Evolutionary conservation across 352 stramenopile genomes (phyloP), one percentile per base, ranked within the genome.

Genomic region (Phytophthora cactorum): DNA sequence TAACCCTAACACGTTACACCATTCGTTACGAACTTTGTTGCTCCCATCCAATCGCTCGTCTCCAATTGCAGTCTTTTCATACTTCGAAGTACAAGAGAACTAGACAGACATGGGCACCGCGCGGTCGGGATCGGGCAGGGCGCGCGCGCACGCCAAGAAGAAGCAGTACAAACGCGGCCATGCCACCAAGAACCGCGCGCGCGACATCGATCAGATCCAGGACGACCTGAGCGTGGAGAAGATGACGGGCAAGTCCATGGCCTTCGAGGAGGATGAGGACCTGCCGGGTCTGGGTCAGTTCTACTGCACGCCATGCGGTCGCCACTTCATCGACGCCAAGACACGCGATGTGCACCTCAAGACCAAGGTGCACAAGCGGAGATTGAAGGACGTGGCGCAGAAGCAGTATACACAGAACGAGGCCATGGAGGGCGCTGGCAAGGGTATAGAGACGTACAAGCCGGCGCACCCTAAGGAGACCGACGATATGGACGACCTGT

Each of bases 381-480:
- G 86, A 81, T 53, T 96, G 70, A 96, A 96, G 60, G 88, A 96
- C 64, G 88, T 96, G n/a, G 86, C 85, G 15, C 88, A 96, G 73
- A 82, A 94, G 82, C 88, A 96, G 68, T 96, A 96, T 76, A 90
- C 85, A 73, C 88, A 95, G 63, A 90, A 87, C 31, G 88, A 96
- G 63, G 88, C 88, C 34, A 86, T 93, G 57, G 66, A 83, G 14
- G 88, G 72, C 46, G 85, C 88, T 10, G 86, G 88, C 56, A 90
- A 90, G 66, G 79, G 77, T 8, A 63, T 91, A 10, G 88, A 96
- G 67, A 80, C 76, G 63, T 95, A 95, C 61, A 82, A 78, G 27
- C 78, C 85, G 15, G 66, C 85, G 8, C 86, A 87, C 58, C 39
- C 66, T 34, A 75, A 82, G 43, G 70, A 78, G 51, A 58, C 31